These are phyloP conservation scores for Globisporangium alternatum DNA, from an alignment of 352 stramenopile species.

Conservation along the genomic window DNA sequence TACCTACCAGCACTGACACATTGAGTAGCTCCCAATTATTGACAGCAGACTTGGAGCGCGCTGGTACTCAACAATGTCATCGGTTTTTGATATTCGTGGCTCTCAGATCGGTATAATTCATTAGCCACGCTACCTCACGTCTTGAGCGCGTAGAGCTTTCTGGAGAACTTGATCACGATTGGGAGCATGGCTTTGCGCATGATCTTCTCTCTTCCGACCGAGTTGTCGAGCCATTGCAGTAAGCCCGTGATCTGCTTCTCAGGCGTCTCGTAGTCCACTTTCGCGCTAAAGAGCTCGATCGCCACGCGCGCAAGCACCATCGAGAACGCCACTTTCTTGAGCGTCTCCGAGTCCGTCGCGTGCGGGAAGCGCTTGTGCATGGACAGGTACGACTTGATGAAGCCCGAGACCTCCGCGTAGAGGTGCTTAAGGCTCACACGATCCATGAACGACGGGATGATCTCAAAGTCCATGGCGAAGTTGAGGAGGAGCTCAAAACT, in stretches of 20 bases:
- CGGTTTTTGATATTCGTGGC: not conserved
- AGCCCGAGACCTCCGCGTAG: constrained; percentile 51
- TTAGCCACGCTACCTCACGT: not conserved
- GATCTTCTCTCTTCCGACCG: constrained; percentile 60
- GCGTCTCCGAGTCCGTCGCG: constrained; percentile 50
- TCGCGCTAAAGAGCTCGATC: constrained; percentile 62
- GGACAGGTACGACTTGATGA: constrained; percentile 62
- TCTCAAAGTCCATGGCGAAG: constrained; percentile 80
- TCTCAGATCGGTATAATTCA: not conserved
- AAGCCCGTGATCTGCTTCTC: constrained; percentile 67
- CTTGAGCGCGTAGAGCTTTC: constrained; percentile 57
- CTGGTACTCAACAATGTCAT: not conserved
- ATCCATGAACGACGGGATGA: constrained; percentile 81
- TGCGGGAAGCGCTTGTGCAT: constrained; percentile 53
- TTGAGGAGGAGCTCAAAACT: constrained; percentile 61
- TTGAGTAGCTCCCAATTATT: not conserved
- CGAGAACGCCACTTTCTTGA: constrained; percentile 72
- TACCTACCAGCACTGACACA: not conserved
- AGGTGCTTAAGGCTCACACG: constrained; percentile 71
- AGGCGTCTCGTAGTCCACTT: constrained; percentile 66
- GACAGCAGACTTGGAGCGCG: not conserved
- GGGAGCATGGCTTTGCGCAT: constrained; percentile 59
- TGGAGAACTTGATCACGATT: constrained; percentile 71
- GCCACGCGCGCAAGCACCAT: constrained; percentile 65
- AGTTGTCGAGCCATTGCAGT: constrained; percentile 81